Evolutionary conservation across 148 eudicot genomes (phyloP).

Genomic region (Euryodendron excelsum): DNA sequence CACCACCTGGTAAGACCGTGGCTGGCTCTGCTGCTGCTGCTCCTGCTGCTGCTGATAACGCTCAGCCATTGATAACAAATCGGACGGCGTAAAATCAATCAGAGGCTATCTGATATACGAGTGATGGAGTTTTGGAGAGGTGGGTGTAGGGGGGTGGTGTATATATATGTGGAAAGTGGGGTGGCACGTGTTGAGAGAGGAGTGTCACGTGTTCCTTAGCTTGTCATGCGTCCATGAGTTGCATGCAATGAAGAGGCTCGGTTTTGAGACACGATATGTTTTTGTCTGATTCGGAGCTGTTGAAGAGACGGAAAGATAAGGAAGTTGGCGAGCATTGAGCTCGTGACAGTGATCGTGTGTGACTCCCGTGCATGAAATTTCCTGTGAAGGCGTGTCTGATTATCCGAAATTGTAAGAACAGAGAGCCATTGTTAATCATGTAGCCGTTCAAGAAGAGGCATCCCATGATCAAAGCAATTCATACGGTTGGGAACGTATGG

Average conservation of each 20-base stretch:
- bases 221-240: slow-evolving; percentile 32
- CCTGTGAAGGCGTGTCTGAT: too few relatives aligned
- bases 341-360: too few relatives aligned
- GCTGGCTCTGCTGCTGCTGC: slow-evolving; percentile 11
- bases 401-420: too few relatives aligned
- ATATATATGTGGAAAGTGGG: neutral
- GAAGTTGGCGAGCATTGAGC: neutral
- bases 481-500: too few relatives aligned
- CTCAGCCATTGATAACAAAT: slow-evolving; percentile 3
- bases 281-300: slow-evolving; percentile 5
- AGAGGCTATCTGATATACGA: neutral
- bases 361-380: too few relatives aligned
- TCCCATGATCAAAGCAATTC: too few relatives aligned
- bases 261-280: neutral
- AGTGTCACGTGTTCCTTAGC: slow-evolving; percentile 36
- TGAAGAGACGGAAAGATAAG: neutral
- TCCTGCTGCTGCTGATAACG: slow-evolving; percentile 1
- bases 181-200: slow-evolving; percentile 36
- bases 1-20: slow-evolving; percentile 31
- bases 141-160: too few relatives aligned
- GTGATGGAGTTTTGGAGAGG: too few relatives aligned
- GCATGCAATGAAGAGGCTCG: neutral
- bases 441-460: too few relatives aligned
- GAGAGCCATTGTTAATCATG: too few relatives aligned
- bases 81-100: neutral